Evolutionary conservation across 1,284 basidiomycete species (phyloP).

Genomic region (Termitomyces sp.): DNA sequence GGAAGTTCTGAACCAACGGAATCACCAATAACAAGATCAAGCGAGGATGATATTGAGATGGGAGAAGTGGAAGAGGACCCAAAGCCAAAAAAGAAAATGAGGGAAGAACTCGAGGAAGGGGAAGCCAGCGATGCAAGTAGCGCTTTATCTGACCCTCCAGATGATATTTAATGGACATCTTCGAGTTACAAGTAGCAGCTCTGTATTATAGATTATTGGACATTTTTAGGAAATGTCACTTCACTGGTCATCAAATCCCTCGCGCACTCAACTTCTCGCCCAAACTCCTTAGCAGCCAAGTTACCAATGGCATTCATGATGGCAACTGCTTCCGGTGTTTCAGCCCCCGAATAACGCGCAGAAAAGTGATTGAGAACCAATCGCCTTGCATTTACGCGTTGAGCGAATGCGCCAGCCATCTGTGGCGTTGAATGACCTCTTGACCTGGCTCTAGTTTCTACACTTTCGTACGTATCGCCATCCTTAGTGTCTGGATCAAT

Average conservation of each 20-base stretch:
- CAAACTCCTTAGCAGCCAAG: constrained; percentile 51
- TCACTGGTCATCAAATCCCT: constrained; percentile 69
- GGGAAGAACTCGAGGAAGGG: constrained; percentile 77
- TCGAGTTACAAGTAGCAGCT: constrained; percentile 4
- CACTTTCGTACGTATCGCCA: constrained; percentile 54
- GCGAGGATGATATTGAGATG: constrained; percentile 75
- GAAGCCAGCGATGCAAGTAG: constrained; percentile 77
- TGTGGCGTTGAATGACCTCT: constrained; percentile 92
- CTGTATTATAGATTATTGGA: constrained; percentile 24
- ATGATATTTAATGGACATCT: constrained; percentile 32
- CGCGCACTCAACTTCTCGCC: constrained; percentile 57
- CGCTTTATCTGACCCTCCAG: constrained; percentile 67
- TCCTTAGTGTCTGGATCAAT: constrained; percentile 53
- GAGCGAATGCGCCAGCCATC: constrained; percentile 85
- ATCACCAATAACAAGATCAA: constrained; percentile 20
- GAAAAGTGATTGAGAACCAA: constrained; percentile 88
- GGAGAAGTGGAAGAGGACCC: constrained; percentile 75
- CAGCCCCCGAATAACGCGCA: constrained; percentile 54
- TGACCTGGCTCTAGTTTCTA: constrained; percentile 65
- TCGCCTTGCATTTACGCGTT: constrained; percentile 55
- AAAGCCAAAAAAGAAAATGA: constrained; percentile 46
- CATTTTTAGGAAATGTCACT: constrained; percentile 34
- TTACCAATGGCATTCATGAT: constrained; percentile 59
- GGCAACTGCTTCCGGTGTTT: constrained; percentile 40
- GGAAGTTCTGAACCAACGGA: constrained; percentile 21